Percentiles rank a stretch among this genome's conserved stretches.
These are phyloP conservation scores for Ceratocystis eucalypticola DNA, from an alignment of 2,329 filamentous ascomycete species.

Conservation along the genomic window DNA sequence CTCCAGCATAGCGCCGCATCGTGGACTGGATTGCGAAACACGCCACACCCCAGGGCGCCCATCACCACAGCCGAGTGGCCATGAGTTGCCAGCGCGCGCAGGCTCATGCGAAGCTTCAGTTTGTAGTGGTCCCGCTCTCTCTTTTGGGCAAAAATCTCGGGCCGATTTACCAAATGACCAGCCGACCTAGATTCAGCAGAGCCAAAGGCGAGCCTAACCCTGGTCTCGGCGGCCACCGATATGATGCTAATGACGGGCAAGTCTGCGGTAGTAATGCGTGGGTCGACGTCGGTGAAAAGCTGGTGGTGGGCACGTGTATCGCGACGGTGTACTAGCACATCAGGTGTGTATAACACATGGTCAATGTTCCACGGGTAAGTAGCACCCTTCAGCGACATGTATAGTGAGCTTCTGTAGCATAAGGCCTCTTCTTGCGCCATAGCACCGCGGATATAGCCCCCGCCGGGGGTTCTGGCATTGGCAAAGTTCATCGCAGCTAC, in stretches of 20 bases:
- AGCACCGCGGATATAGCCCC: constrained; percentile 48
- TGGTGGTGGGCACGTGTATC: constrained; percentile 34
- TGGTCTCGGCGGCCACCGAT: constrained; percentile 42
- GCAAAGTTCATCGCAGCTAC: constrained; percentile 12
- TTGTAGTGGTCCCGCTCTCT: constrained; percentile 42
- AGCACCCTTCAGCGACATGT: constrained; percentile 31
- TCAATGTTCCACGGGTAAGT: constrained; percentile 41
- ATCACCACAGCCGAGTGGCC: constrained; percentile 48
- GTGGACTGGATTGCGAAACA: constrained; percentile 46
- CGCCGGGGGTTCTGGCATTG: constrained; percentile 34
- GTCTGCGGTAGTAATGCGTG: constrained; percentile 20
- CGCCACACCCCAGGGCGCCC: constrained; percentile 56
- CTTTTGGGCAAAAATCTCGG: constrained; percentile 29
- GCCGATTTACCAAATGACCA: constrained; percentile 21
- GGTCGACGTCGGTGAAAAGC: constrained; percentile 29
- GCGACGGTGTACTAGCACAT: constrained; percentile 44
- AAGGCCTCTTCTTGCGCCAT: constrained; percentile 56
- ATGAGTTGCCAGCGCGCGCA: constrained; percentile 45
- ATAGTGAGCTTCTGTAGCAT: constrained; percentile 48
- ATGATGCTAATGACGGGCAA: constrained; percentile 45
- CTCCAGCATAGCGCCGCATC: constrained; percentile 51
- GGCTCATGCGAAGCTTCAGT: constrained; percentile 47
- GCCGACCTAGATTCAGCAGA: not conserved
- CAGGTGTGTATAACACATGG: constrained; percentile 46
- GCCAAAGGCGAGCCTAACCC: not conserved